Evolutionary conservation across 2,329 filamentous ascomycete species (phyloP).

Genomic region (Colletotrichum filicis): DNA sequence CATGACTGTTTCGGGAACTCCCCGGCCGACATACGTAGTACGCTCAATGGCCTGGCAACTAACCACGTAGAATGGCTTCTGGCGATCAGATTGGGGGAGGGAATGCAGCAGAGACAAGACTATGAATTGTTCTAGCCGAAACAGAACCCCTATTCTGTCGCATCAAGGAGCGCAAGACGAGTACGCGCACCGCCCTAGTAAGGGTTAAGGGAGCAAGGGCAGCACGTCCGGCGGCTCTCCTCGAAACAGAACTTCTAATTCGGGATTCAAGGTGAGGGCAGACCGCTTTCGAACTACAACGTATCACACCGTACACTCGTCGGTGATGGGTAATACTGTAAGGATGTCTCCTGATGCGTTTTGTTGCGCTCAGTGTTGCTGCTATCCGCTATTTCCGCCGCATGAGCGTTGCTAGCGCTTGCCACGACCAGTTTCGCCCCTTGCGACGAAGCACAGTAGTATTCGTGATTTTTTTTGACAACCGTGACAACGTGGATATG

Average conservation of each 20-base stretch:
- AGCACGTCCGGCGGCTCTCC: background rate
- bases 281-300: background rate
- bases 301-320: background rate
- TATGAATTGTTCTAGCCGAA: slow-evolving; percentile 30
- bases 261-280: slow-evolving; percentile 5
- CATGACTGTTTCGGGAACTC: background rate
- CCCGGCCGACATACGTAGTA: background rate
- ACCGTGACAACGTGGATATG: background rate
- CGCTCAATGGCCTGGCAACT: slow-evolving; percentile 2
- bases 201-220: background rate
- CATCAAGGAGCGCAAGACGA: slow-evolving; percentile 1
- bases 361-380: background rate
- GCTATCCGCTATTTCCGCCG: background rate
- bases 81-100: background rate
- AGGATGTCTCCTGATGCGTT: background rate
- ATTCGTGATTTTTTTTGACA: too few species aligned
- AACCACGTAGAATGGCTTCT: background rate
- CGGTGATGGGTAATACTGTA: slow-evolving; percentile 4
- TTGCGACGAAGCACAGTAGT: background rate
- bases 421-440: background rate
- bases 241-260: slow-evolving; percentile 1
- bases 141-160: slow-evolving; percentile 26
- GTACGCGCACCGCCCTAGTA: slow-evolving; percentile 9
- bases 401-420: slow-evolving; percentile 1
- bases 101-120: slow-evolving; percentile 5